Conservation (phyloP, 768 basidiomycete genomes). For the Trametopsis cervina region DNA sequence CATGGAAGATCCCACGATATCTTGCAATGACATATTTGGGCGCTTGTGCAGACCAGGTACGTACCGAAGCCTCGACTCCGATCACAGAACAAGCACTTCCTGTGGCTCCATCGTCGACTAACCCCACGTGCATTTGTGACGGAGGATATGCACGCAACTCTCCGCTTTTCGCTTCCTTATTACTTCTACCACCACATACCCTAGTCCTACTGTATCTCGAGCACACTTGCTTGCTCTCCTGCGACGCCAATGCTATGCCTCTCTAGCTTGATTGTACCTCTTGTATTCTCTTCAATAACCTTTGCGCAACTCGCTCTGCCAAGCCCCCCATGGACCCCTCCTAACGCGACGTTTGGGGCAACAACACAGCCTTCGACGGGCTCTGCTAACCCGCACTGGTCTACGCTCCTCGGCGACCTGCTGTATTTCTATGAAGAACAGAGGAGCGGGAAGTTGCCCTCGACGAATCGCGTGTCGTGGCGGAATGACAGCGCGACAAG, state of each 20-base stretch:
- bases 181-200: neutral
- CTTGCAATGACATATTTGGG: neutral
- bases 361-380: constrained; percentile 26
- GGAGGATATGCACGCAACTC: too few relatives aligned
- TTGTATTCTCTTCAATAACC: neutral
- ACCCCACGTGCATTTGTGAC: too few relatives aligned
- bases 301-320: constrained; percentile 59
- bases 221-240: neutral
- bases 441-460: constrained; percentile 67
- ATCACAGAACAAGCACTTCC: too few relatives aligned
- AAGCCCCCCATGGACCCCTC: constrained; percentile 57
- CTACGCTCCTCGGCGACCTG: constrained; percentile 69
- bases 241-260: neutral
- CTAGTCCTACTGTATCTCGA: too few relatives aligned
- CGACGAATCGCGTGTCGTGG: constrained; percentile 75
- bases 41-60: neutral
- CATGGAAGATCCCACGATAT: neutral
- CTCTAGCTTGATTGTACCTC: neutral
- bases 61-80: neutral
- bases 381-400: constrained; percentile 74
- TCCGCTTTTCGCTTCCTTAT: too few relatives aligned
- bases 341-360: constrained; percentile 44
- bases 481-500: constrained; percentile 72
- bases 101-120: too few relatives aligned
- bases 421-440: constrained; percentile 92